A percentile compares a stretch with the other conserved stretches of the same genome.
These are phyloP conservation scores for Apiotrichum montevideense DNA, from an alignment of 1,284 basidiomycete genomes.

Conservation along the genomic window DNA sequence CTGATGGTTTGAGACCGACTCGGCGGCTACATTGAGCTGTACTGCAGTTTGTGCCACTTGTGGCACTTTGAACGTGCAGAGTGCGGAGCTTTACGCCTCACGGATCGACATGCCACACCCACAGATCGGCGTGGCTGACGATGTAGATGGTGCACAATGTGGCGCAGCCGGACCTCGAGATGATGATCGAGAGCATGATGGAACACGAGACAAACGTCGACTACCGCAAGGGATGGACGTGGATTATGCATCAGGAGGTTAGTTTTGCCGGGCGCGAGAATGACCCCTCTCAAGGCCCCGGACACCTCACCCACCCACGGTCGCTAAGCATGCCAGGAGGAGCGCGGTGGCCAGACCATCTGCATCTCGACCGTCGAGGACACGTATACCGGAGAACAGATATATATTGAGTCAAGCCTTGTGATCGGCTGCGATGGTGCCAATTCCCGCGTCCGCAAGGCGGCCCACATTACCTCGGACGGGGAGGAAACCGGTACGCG, in stretches of 20 bases:
- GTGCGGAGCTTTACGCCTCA: too few species aligned
- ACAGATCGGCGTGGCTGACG: not conserved
- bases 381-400: slow-evolving; percentile 22
- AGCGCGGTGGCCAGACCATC: slow-evolving; percentile 6
- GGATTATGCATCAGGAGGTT: slow-evolving; percentile 20
- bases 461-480: slow-evolving; percentile 18
- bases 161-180: slow-evolving; percentile 26
- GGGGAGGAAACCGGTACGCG: slow-evolving; percentile 19
- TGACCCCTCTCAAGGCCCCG: too few species aligned
- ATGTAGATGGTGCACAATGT: slow-evolving; percentile 27
- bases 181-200: slow-evolving; percentile 13
- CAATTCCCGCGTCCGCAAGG: slow-evolving; percentile 20
- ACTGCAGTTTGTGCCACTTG: too few species aligned
- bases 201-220: slow-evolving; percentile 15
- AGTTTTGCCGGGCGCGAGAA: not conserved
- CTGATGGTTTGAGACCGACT: too few species aligned
- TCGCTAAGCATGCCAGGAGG: slow-evolving; percentile 1
- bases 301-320: not conserved
- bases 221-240: slow-evolving; percentile 24
- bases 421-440: slow-evolving; percentile 25
- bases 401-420: slow-evolving; percentile 12
- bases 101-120: too few species aligned
- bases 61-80: too few species aligned
- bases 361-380: slow-evolving; percentile 18
- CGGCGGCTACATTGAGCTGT: too few species aligned